Conservation (phyloP, 768 basidiomycete genomes). For the Basidioascus undulatus region DNA sequence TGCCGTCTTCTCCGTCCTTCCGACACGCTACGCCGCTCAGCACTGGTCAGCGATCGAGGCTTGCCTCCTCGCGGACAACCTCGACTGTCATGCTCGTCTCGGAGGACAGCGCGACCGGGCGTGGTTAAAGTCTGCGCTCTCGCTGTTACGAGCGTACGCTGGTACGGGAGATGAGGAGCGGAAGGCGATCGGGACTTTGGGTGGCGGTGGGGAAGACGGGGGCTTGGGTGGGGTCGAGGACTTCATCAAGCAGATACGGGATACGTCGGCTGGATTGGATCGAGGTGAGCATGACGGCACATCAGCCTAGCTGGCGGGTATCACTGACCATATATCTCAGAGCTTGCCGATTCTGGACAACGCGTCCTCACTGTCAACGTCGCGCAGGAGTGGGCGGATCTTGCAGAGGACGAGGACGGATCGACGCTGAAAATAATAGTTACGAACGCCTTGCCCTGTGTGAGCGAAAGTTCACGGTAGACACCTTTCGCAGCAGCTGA, state of each 20-base stretch:
- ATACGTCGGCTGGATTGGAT: no score
- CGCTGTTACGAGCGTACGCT: neutral
- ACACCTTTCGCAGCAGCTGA: constrained; percentile 1
- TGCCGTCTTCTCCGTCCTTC: constrained; percentile 49
- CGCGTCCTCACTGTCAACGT: constrained; percentile 8
- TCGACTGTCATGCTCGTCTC: neutral
- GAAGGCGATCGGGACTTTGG: neutral
- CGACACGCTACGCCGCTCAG: constrained; percentile 26
- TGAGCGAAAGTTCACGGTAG: constrained; percentile 21
- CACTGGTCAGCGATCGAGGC: constrained; percentile 16
- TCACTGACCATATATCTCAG: no score
- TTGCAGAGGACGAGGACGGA: constrained; percentile 7
- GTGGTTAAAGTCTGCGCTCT: neutral
- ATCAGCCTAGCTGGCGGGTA: no score
- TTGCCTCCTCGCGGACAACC: constrained; percentile 5
- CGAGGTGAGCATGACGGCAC: no score
- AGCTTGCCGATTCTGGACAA: no score
- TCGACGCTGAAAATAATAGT: constrained; percentile 19
- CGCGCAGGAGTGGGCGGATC: neutral
- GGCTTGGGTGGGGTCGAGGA: no score
- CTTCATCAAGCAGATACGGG: no score
- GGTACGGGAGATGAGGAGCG: neutral
- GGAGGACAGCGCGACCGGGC: neutral
- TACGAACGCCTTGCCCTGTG: constrained; percentile 48
- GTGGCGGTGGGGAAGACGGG: neutral